Evolutionary conservation across 257 asterid species (phyloP).

Genomic region (Mitragyna speciosa): DNA sequence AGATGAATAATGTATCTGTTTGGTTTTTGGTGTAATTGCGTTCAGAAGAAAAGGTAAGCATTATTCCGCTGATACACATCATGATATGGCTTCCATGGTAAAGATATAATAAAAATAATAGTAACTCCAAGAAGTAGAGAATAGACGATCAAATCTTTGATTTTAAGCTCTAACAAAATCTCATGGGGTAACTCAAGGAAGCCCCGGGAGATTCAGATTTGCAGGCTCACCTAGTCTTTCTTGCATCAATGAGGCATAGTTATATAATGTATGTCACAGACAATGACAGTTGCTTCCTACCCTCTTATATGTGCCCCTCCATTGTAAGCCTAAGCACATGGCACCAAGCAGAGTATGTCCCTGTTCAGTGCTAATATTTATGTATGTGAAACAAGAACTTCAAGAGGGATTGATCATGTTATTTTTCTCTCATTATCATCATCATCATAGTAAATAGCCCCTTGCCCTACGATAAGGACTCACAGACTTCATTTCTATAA

Average conservation of each 20-base stretch:
- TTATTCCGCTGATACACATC: no score
- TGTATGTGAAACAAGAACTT: neutral
- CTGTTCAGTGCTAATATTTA: neutral
- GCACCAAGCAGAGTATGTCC: conserved; percentile 22
- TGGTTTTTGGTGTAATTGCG: no score
- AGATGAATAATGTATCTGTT: no score
- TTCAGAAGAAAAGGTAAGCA: no score
- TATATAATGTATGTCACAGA: conserved; percentile 13
- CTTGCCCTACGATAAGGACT: conserved; percentile 31
- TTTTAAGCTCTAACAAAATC: neutral
- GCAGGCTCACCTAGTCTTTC: neutral
- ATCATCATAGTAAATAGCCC: neutral
- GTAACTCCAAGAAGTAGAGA: no score
- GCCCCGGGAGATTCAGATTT: neutral
- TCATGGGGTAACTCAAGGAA: neutral
- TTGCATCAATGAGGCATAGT: neutral
- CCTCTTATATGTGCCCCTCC: conserved; percentile 22
- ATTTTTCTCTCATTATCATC: neutral
- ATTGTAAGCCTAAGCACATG: conserved; percentile 27
- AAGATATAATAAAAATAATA: no score
- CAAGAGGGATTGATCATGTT: neutral
- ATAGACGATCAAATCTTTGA: no score
- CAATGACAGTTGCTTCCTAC: conserved; percentile 27
- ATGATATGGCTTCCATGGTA: no score
- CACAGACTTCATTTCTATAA: conserved; percentile 17